Percentiles rank a stretch among this genome's conserved stretches.
phyloP scores from a whole-genome alignment of 83 land plant species.

The Picea engelmannii region DNA sequence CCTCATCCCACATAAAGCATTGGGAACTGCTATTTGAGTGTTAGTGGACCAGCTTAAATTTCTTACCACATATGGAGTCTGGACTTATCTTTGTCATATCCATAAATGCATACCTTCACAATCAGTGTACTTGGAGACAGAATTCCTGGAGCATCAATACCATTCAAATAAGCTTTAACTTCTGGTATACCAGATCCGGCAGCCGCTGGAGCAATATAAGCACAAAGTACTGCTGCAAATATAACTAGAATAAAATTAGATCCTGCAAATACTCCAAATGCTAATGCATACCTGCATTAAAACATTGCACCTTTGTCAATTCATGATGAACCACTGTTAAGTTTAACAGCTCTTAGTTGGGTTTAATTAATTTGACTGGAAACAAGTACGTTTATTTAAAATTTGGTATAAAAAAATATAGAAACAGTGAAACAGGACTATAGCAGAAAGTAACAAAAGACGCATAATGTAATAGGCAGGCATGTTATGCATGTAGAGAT shows the following conservation, averaged over 20 bases:
- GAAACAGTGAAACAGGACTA: neutral
- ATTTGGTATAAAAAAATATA: too few species aligned
- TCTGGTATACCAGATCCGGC: conserved; percentile 96
- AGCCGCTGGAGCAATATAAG: conserved; percentile 72
- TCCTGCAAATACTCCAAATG: conserved; percentile 58
- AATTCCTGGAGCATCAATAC: conserved; percentile 80
- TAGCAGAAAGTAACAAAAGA: conserved; percentile 1
- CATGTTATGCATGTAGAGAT: neutral
- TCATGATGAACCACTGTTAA: neutral
- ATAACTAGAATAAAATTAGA: conserved; percentile 61
- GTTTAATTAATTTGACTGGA: too few species aligned
- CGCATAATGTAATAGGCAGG: neutral
- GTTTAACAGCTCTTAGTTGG: neutral
- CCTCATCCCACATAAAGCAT: too few species aligned
- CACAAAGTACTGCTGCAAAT: conserved; percentile 55
- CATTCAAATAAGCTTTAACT: conserved; percentile 93
- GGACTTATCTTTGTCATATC: neutral
- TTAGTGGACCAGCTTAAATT: neutral
- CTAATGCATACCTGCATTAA: conserved; percentile 55
- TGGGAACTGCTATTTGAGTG: neutral
- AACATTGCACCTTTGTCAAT: neutral
- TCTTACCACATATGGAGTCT: neutral
- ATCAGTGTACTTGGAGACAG: conserved; percentile 58
- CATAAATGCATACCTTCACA: conserved; percentile 62
- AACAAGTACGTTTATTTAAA: too few species aligned